Evolutionary conservation across 176 grass and related monocot genomes (phyloP).

Genomic region (Oryza coarctata): DNA sequence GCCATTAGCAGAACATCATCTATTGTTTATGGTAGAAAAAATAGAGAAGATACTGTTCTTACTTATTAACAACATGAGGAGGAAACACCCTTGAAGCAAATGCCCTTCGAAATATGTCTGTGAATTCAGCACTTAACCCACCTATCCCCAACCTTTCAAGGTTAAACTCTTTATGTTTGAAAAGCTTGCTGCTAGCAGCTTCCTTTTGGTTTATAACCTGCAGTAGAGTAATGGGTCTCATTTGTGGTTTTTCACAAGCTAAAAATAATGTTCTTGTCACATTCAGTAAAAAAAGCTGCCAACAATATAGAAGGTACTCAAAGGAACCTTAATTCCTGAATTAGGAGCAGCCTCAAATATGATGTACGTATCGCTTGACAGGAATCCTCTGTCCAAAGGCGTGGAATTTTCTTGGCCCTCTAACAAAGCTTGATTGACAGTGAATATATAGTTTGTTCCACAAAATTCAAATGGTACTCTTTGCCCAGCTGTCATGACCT

Average conservation of each 20-base stretch:
- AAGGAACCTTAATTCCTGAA: conserved; percentile 95
- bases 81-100: conserved; percentile 99
- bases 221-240: conserved; percentile 31
- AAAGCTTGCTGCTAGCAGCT: conserved; percentile 96
- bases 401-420: conserved; percentile 83
- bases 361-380: conserved; percentile 85
- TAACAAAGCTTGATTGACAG: conserved; percentile 85
- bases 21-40: background rate
- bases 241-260: conserved; percentile 2
- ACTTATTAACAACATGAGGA: conserved; percentile 72
- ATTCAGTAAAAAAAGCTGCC: background rate
- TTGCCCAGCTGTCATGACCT: conserved; percentile 93
- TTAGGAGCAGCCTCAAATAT: conserved; percentile 92
- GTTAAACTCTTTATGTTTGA: conserved; percentile 97
- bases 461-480: conserved; percentile 91
- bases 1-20: conserved; percentile 23
- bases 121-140: conserved; percentile 87
- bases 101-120: conserved; percentile 95
- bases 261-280: background rate
- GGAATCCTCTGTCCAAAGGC: conserved; percentile 71
- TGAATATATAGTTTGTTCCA: conserved; percentile 96
- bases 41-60: conserved; percentile 29
- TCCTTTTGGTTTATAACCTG: conserved; percentile 94
- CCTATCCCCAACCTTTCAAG: conserved; percentile 96
- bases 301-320: conserved; percentile 24